Base-by-base conservation (phyloP, 2,329 filamentous ascomycete species). In the Neospermospora avenae region DNA sequence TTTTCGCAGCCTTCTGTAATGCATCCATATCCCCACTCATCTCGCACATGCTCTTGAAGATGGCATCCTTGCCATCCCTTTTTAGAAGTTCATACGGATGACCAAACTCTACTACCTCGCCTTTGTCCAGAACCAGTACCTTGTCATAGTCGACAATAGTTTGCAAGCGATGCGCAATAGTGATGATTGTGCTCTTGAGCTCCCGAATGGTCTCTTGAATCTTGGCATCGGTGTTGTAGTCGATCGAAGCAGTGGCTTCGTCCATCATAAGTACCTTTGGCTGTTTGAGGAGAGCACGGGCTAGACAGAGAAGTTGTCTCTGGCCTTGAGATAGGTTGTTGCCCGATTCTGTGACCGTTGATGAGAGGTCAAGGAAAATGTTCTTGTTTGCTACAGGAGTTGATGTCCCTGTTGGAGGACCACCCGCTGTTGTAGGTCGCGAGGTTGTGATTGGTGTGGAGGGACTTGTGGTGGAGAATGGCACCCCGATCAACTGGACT, bases 131-230 rank as follows among this genome's bases (percentile, higher is more conserved):
- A 13, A 99, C 93, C 16, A 99, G 79, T 14, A 99, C 93, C 78
- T 96, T 96, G 77, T 99, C 95, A 71, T 98, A 99, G 73, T 99
- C 95, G 28, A 95, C 93, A 74, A 99, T 98, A 0, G 95, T 99
- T 73, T 96, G 92, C 65, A 99, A 80, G 18, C 95, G 86, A 76
- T 99, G 95, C 0, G 95, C 95, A 70, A 99, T 98, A 0, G 95
- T 98, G 72, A 98, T 90, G 62, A 96, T 96, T 0, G 95, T 99
- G 74, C 92, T 91, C 66, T 87, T 89, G 68, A 98, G 83, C 74
- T 96, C 90, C n/a, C 92, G 88, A 63, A 99, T 93, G 0, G 95
- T 98, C 69, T 91, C 91, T 76, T 99, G 95, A 67, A 99, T 98
- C 78, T 96, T 97, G 53, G 88, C 82, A 71, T 99, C 95, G 1